Conservation (phyloP, 2,329 filamentous ascomycete species). For the Venturia oleaginea region DNA sequence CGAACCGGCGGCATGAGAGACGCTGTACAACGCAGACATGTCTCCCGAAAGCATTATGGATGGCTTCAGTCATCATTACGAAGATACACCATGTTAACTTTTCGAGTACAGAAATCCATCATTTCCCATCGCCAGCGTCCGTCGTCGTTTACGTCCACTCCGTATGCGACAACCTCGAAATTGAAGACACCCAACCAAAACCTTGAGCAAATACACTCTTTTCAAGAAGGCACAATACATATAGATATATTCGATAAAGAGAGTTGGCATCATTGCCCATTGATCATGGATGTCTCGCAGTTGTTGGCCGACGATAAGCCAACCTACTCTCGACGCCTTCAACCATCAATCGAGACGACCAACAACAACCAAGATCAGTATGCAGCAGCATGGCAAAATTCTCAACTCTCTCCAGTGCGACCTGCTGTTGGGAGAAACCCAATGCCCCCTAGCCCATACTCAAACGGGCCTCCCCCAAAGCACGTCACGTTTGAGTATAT, state of each 20-base stretch:
- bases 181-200: background rate
- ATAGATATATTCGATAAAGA: background rate
- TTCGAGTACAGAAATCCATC: background rate
- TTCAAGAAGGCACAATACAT: background rate
- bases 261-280: background rate
- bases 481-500: constrained; percentile 9
- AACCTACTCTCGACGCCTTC: background rate
- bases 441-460: constrained; percentile 2
- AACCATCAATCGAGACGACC: background rate
- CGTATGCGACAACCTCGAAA: background rate
- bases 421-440: background rate
- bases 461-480: background rate
- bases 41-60: background rate
- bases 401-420: background rate
- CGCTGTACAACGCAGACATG: background rate
- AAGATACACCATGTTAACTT: background rate
- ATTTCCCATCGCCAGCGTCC: background rate
- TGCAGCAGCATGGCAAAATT: background rate
- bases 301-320: constrained; percentile 7
- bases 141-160: background rate
- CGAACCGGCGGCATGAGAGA: background rate
- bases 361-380: background rate
- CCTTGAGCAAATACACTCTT: background rate
- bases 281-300: constrained; percentile 2
- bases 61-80: background rate